Evolutionary conservation across 768 basidiomycete species (phyloP), one percentile per base, ranked within the genome.

Genomic region (Goffeauzyma gilvescens): DNA sequence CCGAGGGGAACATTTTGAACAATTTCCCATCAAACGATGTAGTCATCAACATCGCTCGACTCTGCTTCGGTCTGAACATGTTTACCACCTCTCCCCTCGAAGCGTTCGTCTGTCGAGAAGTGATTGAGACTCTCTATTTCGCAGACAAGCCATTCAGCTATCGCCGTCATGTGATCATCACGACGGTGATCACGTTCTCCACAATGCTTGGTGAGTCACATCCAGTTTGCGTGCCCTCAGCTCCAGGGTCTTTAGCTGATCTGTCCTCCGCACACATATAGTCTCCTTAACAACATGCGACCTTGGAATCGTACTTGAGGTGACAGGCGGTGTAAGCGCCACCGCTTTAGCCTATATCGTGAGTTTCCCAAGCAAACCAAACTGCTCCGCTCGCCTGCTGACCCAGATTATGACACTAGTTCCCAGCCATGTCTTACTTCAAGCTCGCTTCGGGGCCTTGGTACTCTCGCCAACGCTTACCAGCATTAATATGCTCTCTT

Each of bases 41-140:
- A n/a, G 54, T 95, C 44, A 93, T 96, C 66, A 96, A 96, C 56
- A 69, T 96, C 39, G 93, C 93, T 2, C 73, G 93, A 13, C 83
- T 93, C 52, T 86, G 81, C 57, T 86, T 89, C 57, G 87, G 86
- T 9, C 62, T 87, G 50, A 93, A 90, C 64, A 98, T 96, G 93
- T 93, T 95, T 55, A 89, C 89, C 1, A 98, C 93, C 0, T 74
- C 95, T 17, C 93, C 93, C 1, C 69, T 98, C 30, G 93, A 98
- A 55, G 68, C 87, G 12, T 98, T 96, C 59, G 93, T 98, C 20
- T 98, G 93, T 58, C 74, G 93, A 67, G 93, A 98, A 70, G 87
- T 95, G 38, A 72, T 95, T 30, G 93, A 98, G 57, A 82, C 89
- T 51, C 93, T 77, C 60, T 95, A 93, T 70, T 98, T 87, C 71